A percentile compares a stretch with the other conserved stretches of the same genome.
Evolutionary conservation across 2,329 filamentous ascomycete species (phyloP).

Genomic region (Kalmusia sp.): DNA sequence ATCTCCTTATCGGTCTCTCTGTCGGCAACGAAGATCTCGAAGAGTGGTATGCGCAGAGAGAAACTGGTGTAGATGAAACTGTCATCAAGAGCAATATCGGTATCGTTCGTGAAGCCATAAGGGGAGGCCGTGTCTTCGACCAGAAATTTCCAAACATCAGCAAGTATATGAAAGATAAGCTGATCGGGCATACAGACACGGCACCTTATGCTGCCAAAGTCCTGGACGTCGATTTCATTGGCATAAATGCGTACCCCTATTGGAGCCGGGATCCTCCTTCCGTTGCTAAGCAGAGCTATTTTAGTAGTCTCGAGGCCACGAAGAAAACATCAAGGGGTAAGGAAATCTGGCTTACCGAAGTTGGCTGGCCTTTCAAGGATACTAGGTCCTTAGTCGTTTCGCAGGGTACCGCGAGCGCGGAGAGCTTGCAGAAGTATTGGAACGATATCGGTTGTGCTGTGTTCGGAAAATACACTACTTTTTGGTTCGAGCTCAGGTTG

Average conservation of each 20-base stretch:
- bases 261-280: conserved; percentile 41
- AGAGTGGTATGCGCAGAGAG: conserved; percentile 59
- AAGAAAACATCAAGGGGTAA: conserved; percentile 27
- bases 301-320: conserved; percentile 25
- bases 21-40: conserved; percentile 62
- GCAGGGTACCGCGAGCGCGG: conserved; percentile 7
- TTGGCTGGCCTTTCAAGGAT: conserved; percentile 39
- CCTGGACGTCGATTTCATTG: conserved; percentile 39
- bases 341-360: conserved; percentile 45
- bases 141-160: background rate
- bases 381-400: background rate
- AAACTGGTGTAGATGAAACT: conserved; percentile 65
- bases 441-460: conserved; percentile 36
- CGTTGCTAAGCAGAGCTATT: conserved; percentile 47
- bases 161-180: conserved; percentile 46
- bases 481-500: conserved; percentile 39
- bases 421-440: conserved; percentile 37
- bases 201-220: conserved; percentile 28
- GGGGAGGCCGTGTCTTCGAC: conserved; percentile 21
- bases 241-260: conserved; percentile 43
- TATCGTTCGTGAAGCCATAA: conserved; percentile 53
- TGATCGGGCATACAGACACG: conserved; percentile 49
- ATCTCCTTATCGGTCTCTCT: conserved; percentile 45
- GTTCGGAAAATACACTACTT: conserved; percentile 39
- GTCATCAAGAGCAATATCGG: conserved; percentile 66